Evolutionary conservation across 2,329 filamentous ascomycete genomes (phyloP), one percentile per base, ranked within the genome.

Genomic region (Ophiostoma fasciatum): DNA sequence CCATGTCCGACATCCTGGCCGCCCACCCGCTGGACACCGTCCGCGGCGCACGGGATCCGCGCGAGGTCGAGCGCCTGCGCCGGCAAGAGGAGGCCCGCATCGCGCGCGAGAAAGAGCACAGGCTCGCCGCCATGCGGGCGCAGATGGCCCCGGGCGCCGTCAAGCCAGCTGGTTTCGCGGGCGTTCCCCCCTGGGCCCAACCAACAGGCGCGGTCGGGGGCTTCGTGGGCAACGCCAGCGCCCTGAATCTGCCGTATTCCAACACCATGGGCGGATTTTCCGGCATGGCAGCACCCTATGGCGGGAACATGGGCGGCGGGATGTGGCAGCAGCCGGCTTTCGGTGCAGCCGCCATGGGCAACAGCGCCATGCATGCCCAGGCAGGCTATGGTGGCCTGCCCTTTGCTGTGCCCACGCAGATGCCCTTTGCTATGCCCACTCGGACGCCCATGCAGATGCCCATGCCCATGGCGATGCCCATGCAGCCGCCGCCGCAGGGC

Each of bases 1-100:
- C 66, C 45, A 60, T 82, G 56, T 74, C 75, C 0, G 69, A 78
- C 44, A 60, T 82, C 5, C 57, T 74, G 4, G 50, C 55, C 14
- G 58, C 53, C 1, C 60, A 66, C 34, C 62, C 63, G 19, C 47
- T 56, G 26, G 62, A 61, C 9, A 33, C 38, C 0, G 39, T 46
- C 4, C 44, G 42, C n/a, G 46, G 46, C 19, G 13, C 31, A 9
- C 44, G 49, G 30, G 57, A 67, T 21, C 55, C 58, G 1, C 54
- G 58, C n/a, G 52, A 58, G 10, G 54, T 54, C 5, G 60, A 62
- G 15, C 59, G 66, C 13, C 52, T 56, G 30, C 54, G 55, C 4
- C 55, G 52, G 35, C 57, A 62, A 21, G 57, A 63, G 38, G 60
- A 61, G 12, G 51, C 52, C 6, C 57, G 58, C 2, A 52, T 56